Evolutionary conservation across 148 eudicot species (phyloP).

Genomic region (Rhododendron mucronatum): DNA sequence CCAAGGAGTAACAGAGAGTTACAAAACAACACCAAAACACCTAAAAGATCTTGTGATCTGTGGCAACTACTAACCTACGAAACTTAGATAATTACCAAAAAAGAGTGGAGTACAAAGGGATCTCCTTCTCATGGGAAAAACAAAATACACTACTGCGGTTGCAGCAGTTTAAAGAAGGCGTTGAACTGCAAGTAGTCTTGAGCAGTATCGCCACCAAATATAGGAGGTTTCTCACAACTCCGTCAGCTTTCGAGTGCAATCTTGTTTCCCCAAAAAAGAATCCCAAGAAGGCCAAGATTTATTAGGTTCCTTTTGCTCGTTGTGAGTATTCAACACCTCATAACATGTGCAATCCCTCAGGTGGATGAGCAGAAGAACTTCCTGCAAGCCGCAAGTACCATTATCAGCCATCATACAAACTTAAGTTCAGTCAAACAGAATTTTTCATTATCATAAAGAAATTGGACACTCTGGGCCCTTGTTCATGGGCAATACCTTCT

Average conservation of each 20-base stretch:
- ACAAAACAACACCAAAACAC: not conserved
- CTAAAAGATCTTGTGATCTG: not conserved
- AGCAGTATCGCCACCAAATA: not conserved
- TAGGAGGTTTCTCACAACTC: not conserved
- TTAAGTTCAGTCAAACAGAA: not conserved
- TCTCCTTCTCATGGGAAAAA: not conserved
- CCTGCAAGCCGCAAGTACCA: not conserved
- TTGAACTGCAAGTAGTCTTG: not conserved
- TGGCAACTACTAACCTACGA: not conserved
- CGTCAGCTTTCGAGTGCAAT: not conserved
- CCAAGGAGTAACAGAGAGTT: not conserved
- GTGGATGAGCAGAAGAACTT: not conserved
- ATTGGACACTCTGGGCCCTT: not conserved
- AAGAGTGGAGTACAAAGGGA: not conserved
- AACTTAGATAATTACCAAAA: not conserved
- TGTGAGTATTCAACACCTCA: not conserved
- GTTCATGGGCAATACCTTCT: not conserved
- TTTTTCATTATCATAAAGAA: not conserved
- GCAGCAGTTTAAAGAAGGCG: not conserved
- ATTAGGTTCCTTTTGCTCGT: not conserved
- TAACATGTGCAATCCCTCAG: not conserved
- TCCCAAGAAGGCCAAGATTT: not conserved
- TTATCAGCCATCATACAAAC: not conserved
- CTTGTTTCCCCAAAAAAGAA: not conserved
- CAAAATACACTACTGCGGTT: not conserved